Percentiles rank a stretch among this genome's conserved stretches.
phyloP scores from a whole-genome alignment of 495 filamentous ascomycete genomes.

The Talaromyces ruber region DNA sequence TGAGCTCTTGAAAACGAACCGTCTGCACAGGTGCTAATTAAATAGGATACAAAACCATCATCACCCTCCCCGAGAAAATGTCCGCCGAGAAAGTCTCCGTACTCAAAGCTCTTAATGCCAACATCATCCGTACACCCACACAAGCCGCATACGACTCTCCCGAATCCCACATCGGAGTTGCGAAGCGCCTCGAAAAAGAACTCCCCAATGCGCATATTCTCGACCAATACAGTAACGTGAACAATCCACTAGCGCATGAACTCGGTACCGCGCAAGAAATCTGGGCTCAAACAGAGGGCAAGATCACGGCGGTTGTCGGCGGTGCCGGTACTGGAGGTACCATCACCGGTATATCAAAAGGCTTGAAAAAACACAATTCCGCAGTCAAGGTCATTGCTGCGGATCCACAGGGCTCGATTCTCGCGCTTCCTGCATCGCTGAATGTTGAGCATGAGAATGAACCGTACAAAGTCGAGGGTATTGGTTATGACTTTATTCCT shows the following conservation, averaged over 20 bases:
- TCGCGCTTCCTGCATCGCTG: conserved; percentile 68
- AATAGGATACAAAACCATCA: conserved; percentile 85
- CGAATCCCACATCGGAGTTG: conserved; percentile 95
- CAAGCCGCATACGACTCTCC: conserved; percentile 90
- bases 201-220: conserved; percentile 94
- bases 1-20: conserved; percentile 3
- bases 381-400: conserved; percentile 81
- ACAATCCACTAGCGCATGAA: conserved; percentile 94
- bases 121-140: conserved; percentile 95
- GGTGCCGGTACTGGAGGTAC: conserved; percentile 95
- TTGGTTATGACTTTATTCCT: conserved; percentile 97
- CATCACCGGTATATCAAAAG: conserved; percentile 80
- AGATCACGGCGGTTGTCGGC: conserved; percentile 77
- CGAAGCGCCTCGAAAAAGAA: conserved; percentile 82
- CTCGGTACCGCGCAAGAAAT: conserved; percentile 94
- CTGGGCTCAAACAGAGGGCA: conserved; percentile 82
- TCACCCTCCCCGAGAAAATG: conserved; percentile 99
- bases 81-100: conserved; percentile 95
- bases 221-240: conserved; percentile 87
- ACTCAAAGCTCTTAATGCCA: conserved; percentile 83
- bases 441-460: conserved; percentile 74
- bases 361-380: conserved; percentile 77
- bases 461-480: conserved; percentile 95
- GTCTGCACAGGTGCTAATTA: neutral
- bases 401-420: conserved; percentile 81